Evolutionary conservation across 345 rosid genomes (phyloP), one percentile per base, ranked within the genome.

Genomic region (Rhizophora mangle): DNA sequence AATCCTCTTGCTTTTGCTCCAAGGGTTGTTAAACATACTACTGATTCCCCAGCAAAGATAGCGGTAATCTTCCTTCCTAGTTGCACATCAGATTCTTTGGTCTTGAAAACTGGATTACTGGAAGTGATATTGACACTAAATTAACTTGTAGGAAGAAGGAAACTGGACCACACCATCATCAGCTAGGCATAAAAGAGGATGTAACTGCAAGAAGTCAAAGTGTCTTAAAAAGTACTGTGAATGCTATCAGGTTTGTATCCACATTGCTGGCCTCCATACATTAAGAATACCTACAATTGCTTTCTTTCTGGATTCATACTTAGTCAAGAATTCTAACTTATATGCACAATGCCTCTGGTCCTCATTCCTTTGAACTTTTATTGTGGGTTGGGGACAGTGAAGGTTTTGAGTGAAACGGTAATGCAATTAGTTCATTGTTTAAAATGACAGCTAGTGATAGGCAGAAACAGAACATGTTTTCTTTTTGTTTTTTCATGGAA

Each of bases 1-100:
- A 76, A 84, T 72, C 84, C 84, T 53, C 76, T 68, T 69, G 85
- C 85, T 71, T 82, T 84, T 62, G 79, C 88, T 71, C 82, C 84
- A 6, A 76, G 74, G 62, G 74, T 84, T 65, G 79, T 79, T 30
- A 56, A 61, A 4, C 63, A 46, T 10, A 63, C 46, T 26, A 39
- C 54, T 32, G 61, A 62, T 60, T 75, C 77, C 62, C 66, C 70
- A 21, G 69, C 74, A 66, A 73, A 58, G 55, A 37, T 60, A 55
- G 57, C 20, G 72, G 80, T 78, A 77, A 65, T 68, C 32, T 43
- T 9, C 75, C 32, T 49, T 46, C n/a, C 26, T 53, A 29, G 29
- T 55, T 49, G 22, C 13, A 26, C 49, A 56, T 62, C 49, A 20
- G 56, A 36, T 34, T 36, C 65, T 53, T 62, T 27, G 13, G 58